These are phyloP conservation scores for Penicillium alfredii DNA, from an alignment of 495 filamentous ascomycete species.

Conservation along the genomic window DNA sequence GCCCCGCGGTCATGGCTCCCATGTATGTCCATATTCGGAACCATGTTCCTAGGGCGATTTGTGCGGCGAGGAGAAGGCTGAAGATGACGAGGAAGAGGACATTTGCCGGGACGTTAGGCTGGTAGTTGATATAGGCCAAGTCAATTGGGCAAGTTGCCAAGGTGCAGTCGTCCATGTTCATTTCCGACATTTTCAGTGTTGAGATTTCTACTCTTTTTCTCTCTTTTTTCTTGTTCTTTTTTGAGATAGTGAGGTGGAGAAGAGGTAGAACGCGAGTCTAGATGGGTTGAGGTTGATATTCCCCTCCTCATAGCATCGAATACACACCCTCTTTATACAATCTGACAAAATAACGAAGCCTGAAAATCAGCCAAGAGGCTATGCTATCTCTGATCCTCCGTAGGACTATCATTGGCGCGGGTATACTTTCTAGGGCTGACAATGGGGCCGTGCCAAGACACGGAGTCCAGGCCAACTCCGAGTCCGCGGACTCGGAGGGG, in stretches of 20 bases:
- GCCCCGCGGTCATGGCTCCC: conserved; percentile 17
- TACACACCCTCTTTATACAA: conserved; percentile 6
- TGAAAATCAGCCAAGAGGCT: conserved; percentile 6
- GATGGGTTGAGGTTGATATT: conserved; percentile 3
- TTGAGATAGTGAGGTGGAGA: conserved; percentile 1
- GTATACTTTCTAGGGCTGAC: conserved; percentile 5
- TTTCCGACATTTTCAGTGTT: conserved; percentile 5
- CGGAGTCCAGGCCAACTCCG: conserved; percentile 6
- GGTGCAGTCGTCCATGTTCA: conserved; percentile 21
- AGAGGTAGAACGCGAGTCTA: conserved; percentile 5
- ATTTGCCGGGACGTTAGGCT: conserved; percentile 32
- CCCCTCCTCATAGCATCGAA: background rate
- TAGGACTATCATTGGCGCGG: conserved; percentile 5
- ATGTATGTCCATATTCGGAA: conserved; percentile 29
- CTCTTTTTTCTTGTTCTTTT: conserved; percentile 2
- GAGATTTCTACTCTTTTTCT: conserved; percentile 3
- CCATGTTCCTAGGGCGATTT: conserved; percentile 23
- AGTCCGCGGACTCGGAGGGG: conserved; percentile 6
- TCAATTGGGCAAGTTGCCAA: conserved; percentile 30
- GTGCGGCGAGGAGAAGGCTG: conserved; percentile 22
- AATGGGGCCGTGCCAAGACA: conserved; percentile 6
- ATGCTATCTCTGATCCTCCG: conserved; percentile 8
- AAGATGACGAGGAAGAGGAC: conserved; percentile 28
- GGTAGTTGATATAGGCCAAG: conserved; percentile 29
- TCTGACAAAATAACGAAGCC: conserved; percentile 1